Conservation (phyloP, 306 rosid genomes). For the Prunus dulcis region DNA sequence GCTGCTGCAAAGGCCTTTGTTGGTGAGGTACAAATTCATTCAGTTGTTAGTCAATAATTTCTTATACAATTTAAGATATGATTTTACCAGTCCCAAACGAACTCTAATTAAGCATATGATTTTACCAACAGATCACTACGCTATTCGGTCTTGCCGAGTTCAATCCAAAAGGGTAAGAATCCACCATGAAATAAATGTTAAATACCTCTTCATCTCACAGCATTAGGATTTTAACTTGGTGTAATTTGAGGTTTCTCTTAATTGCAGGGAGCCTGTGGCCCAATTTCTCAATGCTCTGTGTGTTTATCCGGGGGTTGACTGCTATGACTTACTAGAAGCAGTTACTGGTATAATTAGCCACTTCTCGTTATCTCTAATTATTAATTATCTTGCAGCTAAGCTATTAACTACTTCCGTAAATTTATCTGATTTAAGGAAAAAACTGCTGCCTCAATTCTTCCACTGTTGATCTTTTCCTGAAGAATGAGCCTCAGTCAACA, state of each 20-base stretch:
- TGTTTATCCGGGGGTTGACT: conserved; percentile 44
- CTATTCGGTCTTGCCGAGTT: conserved; percentile 68
- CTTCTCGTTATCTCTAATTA: not conserved
- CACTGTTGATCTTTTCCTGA: conserved; percentile 54
- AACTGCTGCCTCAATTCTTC: conserved; percentile 90
- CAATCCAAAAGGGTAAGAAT: conserved; percentile 60
- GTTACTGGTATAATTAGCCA: conserved; percentile 43
- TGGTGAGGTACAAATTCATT: conserved; percentile 53
- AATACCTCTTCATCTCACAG: no score
- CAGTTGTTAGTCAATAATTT: not conserved
- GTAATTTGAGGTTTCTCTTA: conserved; percentile 11
- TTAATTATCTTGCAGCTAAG: not conserved
- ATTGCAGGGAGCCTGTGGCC: conserved; percentile 40
- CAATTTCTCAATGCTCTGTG: conserved; percentile 49
- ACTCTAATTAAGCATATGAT: not conserved
- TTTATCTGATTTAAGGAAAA: conserved; percentile 36
- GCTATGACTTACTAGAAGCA: conserved; percentile 57
- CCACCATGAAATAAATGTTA: no score
- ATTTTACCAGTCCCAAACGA: no score
- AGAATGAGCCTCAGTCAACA: conserved; percentile 74
- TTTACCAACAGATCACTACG: conserved; percentile 41
- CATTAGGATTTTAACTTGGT: not conserved
- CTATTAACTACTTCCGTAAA: not conserved
- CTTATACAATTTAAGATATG: not conserved
- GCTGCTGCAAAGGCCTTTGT: conserved; percentile 56